These are phyloP conservation scores for Saccharomyces paradoxus DNA, from an alignment of 805 yeast genomes.

Conservation along the genomic window DNA sequence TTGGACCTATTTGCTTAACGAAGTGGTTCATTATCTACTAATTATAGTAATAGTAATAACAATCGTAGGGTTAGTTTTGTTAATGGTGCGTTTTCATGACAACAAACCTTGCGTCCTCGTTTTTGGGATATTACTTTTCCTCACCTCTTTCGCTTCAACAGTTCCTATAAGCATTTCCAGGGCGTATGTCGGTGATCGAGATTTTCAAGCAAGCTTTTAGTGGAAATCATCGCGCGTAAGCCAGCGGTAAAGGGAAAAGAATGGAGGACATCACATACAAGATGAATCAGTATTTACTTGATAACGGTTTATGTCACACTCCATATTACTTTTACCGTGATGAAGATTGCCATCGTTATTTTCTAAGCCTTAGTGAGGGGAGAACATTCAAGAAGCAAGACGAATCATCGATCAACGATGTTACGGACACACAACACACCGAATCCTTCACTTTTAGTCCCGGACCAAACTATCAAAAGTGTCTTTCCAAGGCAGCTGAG, in stretches of 20 bases:
- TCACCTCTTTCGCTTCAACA: neutral
- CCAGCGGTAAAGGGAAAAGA: neutral
- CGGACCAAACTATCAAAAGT: neutral
- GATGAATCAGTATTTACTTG: neutral
- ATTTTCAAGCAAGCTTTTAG: neutral
- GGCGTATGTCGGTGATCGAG: neutral
- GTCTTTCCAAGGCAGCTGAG: neutral
- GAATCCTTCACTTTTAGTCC: neutral
- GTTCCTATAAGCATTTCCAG: neutral
- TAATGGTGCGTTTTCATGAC: neutral
- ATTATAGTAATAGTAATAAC: neutral
- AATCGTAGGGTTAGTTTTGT: neutral
- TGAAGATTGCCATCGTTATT: neutral
- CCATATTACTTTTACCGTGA: neutral
- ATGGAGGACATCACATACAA: neutral
- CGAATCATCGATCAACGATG: neutral
- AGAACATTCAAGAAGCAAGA: neutral
- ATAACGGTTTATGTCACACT: neutral
- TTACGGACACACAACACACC: neutral
- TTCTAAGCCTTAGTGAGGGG: neutral
- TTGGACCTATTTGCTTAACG: neutral
- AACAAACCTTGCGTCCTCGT: neutral
- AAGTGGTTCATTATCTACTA: neutral
- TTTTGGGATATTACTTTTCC: neutral
- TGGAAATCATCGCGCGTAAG: neutral